Base-by-base conservation (phyloP, 1,284 basidiomycete species). In the Xerocomus nothofagi region DNA sequence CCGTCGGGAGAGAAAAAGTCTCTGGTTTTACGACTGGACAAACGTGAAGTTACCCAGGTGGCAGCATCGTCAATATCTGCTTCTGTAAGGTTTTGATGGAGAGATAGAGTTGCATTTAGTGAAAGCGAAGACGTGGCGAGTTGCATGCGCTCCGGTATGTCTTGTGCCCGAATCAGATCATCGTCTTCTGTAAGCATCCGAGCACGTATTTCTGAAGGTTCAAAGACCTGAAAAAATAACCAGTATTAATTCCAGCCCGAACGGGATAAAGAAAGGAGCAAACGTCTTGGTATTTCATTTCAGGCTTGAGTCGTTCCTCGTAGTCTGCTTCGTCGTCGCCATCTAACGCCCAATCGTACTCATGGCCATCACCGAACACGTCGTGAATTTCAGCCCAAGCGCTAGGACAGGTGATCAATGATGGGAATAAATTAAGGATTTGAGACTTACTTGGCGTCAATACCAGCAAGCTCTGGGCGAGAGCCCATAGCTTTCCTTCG, bases 341-440 rank as follows among this genome's bases (percentile, higher is more conserved):
- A 37, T 77, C 86, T 47, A 98, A 71, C 2, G 95, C 95, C 90
- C 92, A 97, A 59, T 93, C 93, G 64, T 96, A 99, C 58, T 99
- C 96, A 61, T 91, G 86, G 17, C 97, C 97, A 59, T 97, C 92
- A 31, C 97, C 97, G 63, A 99, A 99, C 10, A 99, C 93, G 56
- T 95, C 96, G 56, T 91, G 89, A 41, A 99, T 91, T 71, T 98
- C 97, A 52, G 93, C 89, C 93, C 94, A 98, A 29, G 94, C 91
- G 63, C 95, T 98, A 55, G 14, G 56, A 55, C 47, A 50, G 49
- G 31, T 46, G 46, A 53, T 34, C 44, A 64, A 50, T 58, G 59
- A 59, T 43, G 40, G 41, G 50, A 47, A 21, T 21, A 20, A 38
- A 54, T 23, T 40, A 47, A 15, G 34, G 44, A 39, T n/a, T 37